Conservation (phyloP, 805 yeast genomes). For the Yarrowia yakushimensis region DNA sequence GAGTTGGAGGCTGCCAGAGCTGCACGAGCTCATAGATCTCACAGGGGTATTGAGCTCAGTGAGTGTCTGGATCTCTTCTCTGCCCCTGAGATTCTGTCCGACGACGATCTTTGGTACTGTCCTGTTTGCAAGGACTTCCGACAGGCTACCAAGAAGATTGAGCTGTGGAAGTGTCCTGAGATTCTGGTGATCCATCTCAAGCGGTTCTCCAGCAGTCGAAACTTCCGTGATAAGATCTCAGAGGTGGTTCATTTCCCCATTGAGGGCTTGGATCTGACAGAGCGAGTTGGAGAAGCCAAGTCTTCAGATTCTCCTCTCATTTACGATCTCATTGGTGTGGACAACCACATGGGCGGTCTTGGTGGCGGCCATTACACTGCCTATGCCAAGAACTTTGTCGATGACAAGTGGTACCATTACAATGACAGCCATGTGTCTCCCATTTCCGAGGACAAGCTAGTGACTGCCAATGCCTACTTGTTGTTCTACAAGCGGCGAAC, state of each 20-base stretch:
- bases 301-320: constrained; percentile 37
- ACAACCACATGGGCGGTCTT: constrained; percentile 91
- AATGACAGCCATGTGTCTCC: constrained; percentile 63
- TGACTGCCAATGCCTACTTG: constrained; percentile 77
- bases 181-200: constrained; percentile 84
- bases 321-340: constrained; percentile 88
- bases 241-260: constrained; percentile 84
- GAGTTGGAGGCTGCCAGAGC: constrained; percentile 3
- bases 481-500: constrained; percentile 67
- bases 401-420: constrained; percentile 80
- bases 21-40: not conserved
- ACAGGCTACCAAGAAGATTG: constrained; percentile 86
- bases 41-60: constrained; percentile 47
- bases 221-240: constrained; percentile 86
- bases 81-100: constrained; percentile 77
- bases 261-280: constrained; percentile 67
- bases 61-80: constrained; percentile 76
- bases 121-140: constrained; percentile 84
- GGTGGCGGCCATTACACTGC: constrained; percentile 99
- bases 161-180: constrained; percentile 92
- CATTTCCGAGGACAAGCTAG: constrained; percentile 55
- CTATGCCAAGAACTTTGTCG: constrained; percentile 72
- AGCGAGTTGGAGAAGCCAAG: constrained; percentile 47
- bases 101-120: constrained; percentile 91
- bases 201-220: constrained; percentile 78